These are phyloP conservation scores for Pseudonitzschia pungens DNA, from an alignment of 108 stramenopile genomes.

Conservation along the genomic window DNA sequence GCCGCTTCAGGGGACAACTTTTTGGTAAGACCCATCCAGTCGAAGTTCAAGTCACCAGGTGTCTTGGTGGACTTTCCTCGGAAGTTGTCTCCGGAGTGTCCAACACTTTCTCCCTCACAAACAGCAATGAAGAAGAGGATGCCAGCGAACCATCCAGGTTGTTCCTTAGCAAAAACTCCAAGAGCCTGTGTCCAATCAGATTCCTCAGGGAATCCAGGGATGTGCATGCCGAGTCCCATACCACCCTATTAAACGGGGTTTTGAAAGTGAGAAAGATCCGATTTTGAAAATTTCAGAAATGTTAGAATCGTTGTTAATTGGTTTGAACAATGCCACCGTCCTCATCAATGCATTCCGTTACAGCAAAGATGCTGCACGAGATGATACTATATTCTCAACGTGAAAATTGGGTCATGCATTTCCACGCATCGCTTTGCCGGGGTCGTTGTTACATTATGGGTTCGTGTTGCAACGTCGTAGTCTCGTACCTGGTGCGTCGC, in stretches of 20 bases:
- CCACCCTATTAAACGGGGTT: constrained; percentile 38
- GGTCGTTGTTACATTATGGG: background rate
- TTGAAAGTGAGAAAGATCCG: background rate
- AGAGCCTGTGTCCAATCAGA: constrained; percentile 88
- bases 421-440: no score
- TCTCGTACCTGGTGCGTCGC: constrained; percentile 61
- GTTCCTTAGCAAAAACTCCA: constrained; percentile 69
- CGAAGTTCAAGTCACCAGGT: constrained; percentile 84
- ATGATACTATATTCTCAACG: no score
- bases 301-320: background rate
- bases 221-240: constrained; percentile 82
- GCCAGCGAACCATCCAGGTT: constrained; percentile 72
- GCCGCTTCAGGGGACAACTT: constrained; percentile 60
- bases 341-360: background rate
- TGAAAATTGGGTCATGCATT: no score
- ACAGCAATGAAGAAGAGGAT: constrained; percentile 77
- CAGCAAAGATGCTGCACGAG: no score
- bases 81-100: constrained; percentile 91
- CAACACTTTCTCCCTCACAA: constrained; percentile 85
- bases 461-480: background rate
- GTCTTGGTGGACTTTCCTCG: constrained; percentile 81
- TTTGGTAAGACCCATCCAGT: constrained; percentile 73
- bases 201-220: constrained; percentile 78
- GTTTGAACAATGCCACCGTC: background rate
- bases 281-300: background rate